Evolutionary conservation across 352 stramenopile genomes (phyloP).

Genomic region (Blastocystis sp.): DNA sequence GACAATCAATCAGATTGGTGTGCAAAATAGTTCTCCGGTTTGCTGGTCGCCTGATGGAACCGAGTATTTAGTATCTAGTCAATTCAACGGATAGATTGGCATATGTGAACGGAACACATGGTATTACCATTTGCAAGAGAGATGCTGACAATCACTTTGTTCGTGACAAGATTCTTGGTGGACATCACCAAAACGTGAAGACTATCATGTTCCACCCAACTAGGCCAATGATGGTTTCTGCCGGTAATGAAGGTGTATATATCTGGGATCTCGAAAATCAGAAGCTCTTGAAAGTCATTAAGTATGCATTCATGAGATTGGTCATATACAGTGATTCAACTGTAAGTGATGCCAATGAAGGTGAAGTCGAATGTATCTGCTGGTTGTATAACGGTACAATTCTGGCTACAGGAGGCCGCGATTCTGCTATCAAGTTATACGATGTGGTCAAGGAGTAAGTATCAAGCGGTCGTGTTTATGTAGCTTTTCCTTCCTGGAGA

Average conservation of each 20-base stretch:
- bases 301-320: neutral
- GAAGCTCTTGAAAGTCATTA: neutral
- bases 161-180: neutral
- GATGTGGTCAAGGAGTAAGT: neutral
- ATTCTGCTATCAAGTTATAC: slow-evolving; percentile 51
- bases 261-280: slow-evolving; percentile 19
- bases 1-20: slow-evolving; percentile 51
- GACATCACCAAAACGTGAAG: slow-evolving; percentile 1
- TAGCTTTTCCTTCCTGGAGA: slow-evolving; percentile 22
- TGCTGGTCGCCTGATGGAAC: slow-evolving; percentile 41
- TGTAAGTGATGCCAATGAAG: neutral
- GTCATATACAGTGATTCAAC: slow-evolving; percentile 21
- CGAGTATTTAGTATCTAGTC: neutral
- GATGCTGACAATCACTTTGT: slow-evolving; percentile 9
- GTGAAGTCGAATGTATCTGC: slow-evolving; percentile 26
- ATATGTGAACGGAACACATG: slow-evolving; percentile 56
- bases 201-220: slow-evolving; percentile 10
- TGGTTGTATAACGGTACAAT: slow-evolving; percentile 60
- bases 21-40: slow-evolving; percentile 22
- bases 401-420: slow-evolving; percentile 29
- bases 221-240: neutral
- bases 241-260: slow-evolving; percentile 34
- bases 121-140: neutral
- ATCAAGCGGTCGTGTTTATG: too few species aligned
- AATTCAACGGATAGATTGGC: neutral